Evolutionary conservation across 2,329 filamentous ascomycete species (phyloP).

Genomic region (Exophiala sp.): DNA sequence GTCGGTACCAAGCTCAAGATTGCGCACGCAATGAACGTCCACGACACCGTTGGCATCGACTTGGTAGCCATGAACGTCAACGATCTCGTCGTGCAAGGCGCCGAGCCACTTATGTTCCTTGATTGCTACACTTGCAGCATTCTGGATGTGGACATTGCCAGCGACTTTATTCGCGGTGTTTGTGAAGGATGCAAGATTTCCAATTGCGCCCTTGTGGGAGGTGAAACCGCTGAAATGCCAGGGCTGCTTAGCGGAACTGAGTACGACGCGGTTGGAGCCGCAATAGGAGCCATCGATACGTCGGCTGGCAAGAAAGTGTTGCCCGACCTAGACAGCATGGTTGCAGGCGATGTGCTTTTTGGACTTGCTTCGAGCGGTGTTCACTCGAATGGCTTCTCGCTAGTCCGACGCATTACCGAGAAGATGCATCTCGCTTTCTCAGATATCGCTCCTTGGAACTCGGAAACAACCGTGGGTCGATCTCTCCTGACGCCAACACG

Average conservation of each 20-base stretch:
- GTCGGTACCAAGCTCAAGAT: constrained; percentile 97
- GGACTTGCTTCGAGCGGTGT: constrained; percentile 79
- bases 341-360: constrained; percentile 73
- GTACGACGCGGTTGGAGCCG: constrained; percentile 88
- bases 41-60: constrained; percentile 92
- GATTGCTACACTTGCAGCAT: constrained; percentile 96
- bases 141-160: constrained; percentile 69
- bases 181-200: constrained; percentile 79
- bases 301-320: constrained; percentile 56
- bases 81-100: constrained; percentile 91
- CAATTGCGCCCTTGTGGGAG: constrained; percentile 86
- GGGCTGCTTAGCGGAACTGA: constrained; percentile 83
- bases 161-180: constrained; percentile 85
- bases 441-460: constrained; percentile 70
- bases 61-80: constrained; percentile 99
- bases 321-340: constrained; percentile 70
- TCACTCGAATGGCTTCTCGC: constrained; percentile 95
- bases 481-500: constrained; percentile 81
- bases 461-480: constrained; percentile 54
- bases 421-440: constrained; percentile 64
- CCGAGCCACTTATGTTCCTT: constrained; percentile 90
- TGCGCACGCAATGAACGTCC: constrained; percentile 80
- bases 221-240: constrained; percentile 97
- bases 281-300: constrained; percentile 70
- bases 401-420: constrained; percentile 85